Evolutionary conservation across 2,329 filamentous ascomycete species (phyloP), one percentile per base, ranked within the genome.

Genomic region (Colletotrichum ledebouriae): DNA sequence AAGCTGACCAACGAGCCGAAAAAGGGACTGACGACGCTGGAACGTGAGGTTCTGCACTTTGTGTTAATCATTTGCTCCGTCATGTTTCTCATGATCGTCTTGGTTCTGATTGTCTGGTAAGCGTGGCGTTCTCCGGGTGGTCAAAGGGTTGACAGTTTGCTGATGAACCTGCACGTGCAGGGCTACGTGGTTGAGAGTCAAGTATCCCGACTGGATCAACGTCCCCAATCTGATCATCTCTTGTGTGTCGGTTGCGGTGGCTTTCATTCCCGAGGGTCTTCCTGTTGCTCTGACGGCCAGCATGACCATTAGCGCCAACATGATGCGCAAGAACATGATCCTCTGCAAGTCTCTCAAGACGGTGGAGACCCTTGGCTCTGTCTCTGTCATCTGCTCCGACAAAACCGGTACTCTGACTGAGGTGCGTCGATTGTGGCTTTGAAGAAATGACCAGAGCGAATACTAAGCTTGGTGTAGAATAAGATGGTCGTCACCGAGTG

Each of bases 321-420:
- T 92, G 72, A 94, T 94, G 92, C 85, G 85, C 71, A 89, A 90
- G 79, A 90, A 94, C 77, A 91, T 91, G 75, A 89, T 94, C 49
- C 84, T 94, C 9, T 94, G 91, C 87, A 94, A 94, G 79, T 92
- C 90, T 0, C 83, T 94, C 53, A 92, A 92, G 79, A 94, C 92
- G 0, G 91, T 93, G 0, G 92, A 94, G 78, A 94, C 91, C 0
- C 84, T 94, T 0, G 92, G 92, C 0, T 85, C 89, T 0, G 91
- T 93, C 1, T 91, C 89, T 0, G 87, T 92, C 7, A 89, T 94
- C 46, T 93, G 91, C 76, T 92, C 90, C 0, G 92, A 94, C 76
- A 94, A 94, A 81, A 94, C 91, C 0, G 92, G 92, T 3, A 92
- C 90, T 0, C 79, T 92, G 63, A 92, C 90, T 12, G 78, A 81